Evolutionary conservation across 2,329 filamentous ascomycete genomes (phyloP).

Genomic region (Xylariaceae sp.): DNA sequence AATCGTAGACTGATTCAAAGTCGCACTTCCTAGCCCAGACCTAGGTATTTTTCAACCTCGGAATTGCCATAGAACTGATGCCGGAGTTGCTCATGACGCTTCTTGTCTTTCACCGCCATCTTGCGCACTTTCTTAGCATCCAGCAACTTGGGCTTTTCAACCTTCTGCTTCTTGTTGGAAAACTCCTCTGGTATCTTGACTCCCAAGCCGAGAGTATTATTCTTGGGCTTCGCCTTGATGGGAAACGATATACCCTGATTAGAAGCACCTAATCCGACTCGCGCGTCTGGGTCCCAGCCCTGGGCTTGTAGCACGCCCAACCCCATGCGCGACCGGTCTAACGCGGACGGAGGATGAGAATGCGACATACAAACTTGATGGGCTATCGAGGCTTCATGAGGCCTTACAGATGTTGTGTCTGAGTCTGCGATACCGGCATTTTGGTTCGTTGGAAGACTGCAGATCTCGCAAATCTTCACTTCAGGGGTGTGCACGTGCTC

Average conservation of each 20-base stretch:
- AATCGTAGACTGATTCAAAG: neutral
- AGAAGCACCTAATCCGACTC: constrained; percentile 63
- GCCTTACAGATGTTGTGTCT: constrained; percentile 9
- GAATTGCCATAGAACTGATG: constrained; percentile 68
- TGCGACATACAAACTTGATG: constrained; percentile 67
- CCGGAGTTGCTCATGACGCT: constrained; percentile 57
- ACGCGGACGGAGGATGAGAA: constrained; percentile 65
- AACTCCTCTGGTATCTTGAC: constrained; percentile 40
- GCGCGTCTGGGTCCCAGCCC: constrained; percentile 70
- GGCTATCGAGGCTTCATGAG: constrained; percentile 58
- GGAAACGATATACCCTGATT: constrained; percentile 72
- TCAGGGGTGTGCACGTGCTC: constrained; percentile 15
- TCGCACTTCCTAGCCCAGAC: constrained; percentile 30
- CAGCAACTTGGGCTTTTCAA: constrained; percentile 43
- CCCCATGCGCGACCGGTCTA: constrained; percentile 67
- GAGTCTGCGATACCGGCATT: constrained; percentile 9
- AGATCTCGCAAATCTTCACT: constrained; percentile 48
- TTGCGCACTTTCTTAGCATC: constrained; percentile 67
- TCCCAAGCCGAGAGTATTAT: constrained; percentile 70
- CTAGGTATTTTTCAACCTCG: constrained; percentile 72
- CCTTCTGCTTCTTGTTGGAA: constrained; percentile 29
- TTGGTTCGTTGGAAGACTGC: constrained; percentile 49
- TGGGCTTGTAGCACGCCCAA: constrained; percentile 59
- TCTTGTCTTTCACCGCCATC: constrained; percentile 56
- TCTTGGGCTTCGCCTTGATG: constrained; percentile 66